Evolutionary conservation across 176 grass and related monocot species (phyloP).

Genomic region (Triticum monococcum): DNA sequence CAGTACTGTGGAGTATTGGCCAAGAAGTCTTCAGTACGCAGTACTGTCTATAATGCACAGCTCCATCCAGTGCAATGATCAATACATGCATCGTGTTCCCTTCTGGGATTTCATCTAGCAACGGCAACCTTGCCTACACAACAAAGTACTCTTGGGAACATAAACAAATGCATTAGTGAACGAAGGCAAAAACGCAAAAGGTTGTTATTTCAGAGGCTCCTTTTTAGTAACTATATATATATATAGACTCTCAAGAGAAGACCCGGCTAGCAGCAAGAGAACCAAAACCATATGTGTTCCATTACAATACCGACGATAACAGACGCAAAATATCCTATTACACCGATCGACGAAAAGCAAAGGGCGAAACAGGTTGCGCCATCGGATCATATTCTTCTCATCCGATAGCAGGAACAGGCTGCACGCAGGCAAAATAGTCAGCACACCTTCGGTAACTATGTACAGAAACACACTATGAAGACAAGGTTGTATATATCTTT

Average conservation of each 20-base stretch:
- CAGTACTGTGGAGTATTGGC: no score
- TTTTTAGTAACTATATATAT: no score
- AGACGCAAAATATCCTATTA: background rate
- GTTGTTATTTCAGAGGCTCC: no score
- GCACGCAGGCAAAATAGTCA: slow-evolving; percentile 22
- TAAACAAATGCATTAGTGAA: no score
- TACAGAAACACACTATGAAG: slow-evolving; percentile 36
- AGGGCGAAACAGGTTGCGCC: background rate
- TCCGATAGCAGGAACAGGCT: slow-evolving; percentile 9
- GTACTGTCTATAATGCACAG: no score
- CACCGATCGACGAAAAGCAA: background rate
- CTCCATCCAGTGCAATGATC: no score
- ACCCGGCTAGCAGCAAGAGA: background rate
- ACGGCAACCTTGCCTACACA: no score
- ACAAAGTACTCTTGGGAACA: no score
- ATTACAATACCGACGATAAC: slow-evolving; percentile 40
- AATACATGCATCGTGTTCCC: no score
- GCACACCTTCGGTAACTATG: slow-evolving; percentile 35
- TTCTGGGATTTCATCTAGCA: no score
- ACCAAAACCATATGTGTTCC: slow-evolving; percentile 1
- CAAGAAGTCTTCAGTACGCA: no score
- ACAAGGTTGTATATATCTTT: background rate
- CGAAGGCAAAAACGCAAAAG: no score
- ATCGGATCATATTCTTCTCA: slow-evolving; percentile 14
- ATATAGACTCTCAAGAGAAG: background rate